Conservation (phyloP, 2,329 filamentous ascomycete species). For the Thielaviopsis cerberus region DNA sequence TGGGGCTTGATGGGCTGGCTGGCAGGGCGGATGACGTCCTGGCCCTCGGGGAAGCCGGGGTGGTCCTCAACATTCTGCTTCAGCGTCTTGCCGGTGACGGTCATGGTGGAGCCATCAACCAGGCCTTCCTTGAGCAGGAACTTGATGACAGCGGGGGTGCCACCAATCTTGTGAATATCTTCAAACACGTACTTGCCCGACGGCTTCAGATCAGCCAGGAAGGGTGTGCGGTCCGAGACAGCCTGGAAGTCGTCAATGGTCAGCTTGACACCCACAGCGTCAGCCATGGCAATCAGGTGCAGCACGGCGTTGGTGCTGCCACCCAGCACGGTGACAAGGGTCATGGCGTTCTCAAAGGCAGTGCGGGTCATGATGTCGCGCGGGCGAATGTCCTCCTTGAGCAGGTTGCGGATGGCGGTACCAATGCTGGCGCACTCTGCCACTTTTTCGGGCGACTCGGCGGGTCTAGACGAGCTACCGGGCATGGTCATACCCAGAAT, state of each 20-base stretch:
- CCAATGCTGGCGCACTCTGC: slow-evolving; percentile 56
- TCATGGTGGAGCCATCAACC: slow-evolving; percentile 61
- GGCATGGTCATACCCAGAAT: slow-evolving; percentile 69
- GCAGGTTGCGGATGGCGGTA: slow-evolving; percentile 52
- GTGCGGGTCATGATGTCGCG: slow-evolving; percentile 61
- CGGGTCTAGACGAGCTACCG: slow-evolving; percentile 62
- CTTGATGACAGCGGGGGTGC: slow-evolving; percentile 73
- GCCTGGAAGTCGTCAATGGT: slow-evolving; percentile 75
- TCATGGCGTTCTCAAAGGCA: slow-evolving; percentile 74
- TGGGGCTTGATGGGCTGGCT: slow-evolving; percentile 70
- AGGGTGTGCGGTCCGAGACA: slow-evolving; percentile 60
- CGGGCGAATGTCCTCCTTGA: slow-evolving; percentile 60
- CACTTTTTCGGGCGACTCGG: slow-evolving; percentile 52
- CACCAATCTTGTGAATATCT: slow-evolving; percentile 68
- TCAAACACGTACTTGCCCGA: slow-evolving; percentile 79
- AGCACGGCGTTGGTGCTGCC: slow-evolving; percentile 76
- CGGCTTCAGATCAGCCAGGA: slow-evolving; percentile 68
- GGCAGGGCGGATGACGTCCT: slow-evolving; percentile 65
- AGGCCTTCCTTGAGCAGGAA: slow-evolving; percentile 68
- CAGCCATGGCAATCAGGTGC: slow-evolving; percentile 67
- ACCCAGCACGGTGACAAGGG: slow-evolving; percentile 62
- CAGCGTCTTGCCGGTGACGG: slow-evolving; percentile 77
- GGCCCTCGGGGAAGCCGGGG: slow-evolving; percentile 54
- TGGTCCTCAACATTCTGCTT: slow-evolving; percentile 67
- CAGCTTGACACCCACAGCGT: slow-evolving; percentile 62